Evolutionary conservation across 176 grass and related monocot genomes (phyloP), one percentile per base, ranked within the genome.

Genomic region (Aechmea fasciata): DNA sequence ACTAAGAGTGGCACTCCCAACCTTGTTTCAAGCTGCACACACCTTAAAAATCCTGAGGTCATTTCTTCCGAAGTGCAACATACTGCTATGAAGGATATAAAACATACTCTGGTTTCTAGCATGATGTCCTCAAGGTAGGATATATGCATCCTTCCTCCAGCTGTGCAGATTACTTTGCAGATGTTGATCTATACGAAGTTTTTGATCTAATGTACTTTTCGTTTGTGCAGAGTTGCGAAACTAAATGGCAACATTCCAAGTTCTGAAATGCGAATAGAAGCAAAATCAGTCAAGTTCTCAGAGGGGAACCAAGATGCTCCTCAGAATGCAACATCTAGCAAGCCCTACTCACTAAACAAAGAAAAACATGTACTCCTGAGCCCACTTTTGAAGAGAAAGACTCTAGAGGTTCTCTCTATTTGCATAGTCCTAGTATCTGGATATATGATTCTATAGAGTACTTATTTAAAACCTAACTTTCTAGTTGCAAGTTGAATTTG

Each of bases 371-470:
- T 78, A 69, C 72, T 80, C 47, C 62, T 73, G 71, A 91, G 71
- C 76, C 76, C 79, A n/a, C 65, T 81, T 68, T 77, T 83, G 55
- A 83, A 68, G 70, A 80, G 82, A 64, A 91, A 85, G 65, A 78
- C 73, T 70, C 49, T 70, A 33, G 68, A 91, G 86, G 92, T 87
- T 64, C 55, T 73, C 25, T 75, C 33, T 63, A 72, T 8, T 57
- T 75, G 52, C 77, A 73, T 61, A n/a, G 55, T 41, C 75, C 10
- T 61, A 52, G 69, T n/a, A 51, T 49, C 13, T 20, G 11, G 13
- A 52, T 71, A 13, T 62, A 14, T 41, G 33, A 41, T 41, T 41
- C 5, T 41, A 41, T 41, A 41, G 33, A 6, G 33, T 41, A 41
- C 33, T 41, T 41, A 41, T 41, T 41, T 41, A 41, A 41, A 41